These are phyloP conservation scores for Beauveria bassiana DNA, from an alignment of 2,329 filamentous ascomycete genomes.

Conservation along the genomic window DNA sequence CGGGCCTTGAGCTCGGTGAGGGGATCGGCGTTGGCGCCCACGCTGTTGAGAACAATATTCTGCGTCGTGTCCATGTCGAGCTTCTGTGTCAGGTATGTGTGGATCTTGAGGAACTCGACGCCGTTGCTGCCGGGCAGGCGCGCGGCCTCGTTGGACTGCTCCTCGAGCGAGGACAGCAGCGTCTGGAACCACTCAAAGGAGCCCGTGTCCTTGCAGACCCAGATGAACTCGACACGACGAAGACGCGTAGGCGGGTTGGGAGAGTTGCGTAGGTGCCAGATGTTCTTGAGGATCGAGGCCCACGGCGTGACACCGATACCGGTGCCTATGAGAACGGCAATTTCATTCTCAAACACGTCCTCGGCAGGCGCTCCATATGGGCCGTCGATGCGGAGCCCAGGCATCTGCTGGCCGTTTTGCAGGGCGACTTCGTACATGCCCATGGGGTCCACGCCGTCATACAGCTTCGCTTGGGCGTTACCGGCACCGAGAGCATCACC, in stretches of 20 bases:
- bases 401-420: slow-evolving; percentile 89
- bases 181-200: slow-evolving; percentile 99
- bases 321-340: slow-evolving; percentile 76
- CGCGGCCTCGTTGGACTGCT: slow-evolving; percentile 67
- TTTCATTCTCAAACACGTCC: slow-evolving; percentile 92
- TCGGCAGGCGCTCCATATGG: slow-evolving; percentile 96
- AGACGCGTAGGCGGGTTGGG: slow-evolving; percentile 86
- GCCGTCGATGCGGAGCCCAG: slow-evolving; percentile 79
- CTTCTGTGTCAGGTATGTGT: slow-evolving; percentile 93
- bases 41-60: slow-evolving; percentile 94
- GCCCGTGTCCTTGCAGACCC: slow-evolving; percentile 91
- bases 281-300: slow-evolving; percentile 89
- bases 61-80: slow-evolving; percentile 87
- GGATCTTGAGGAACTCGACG: slow-evolving; percentile 88
- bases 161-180: slow-evolving; percentile 81
- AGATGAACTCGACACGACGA: slow-evolving; percentile 95
- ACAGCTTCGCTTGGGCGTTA: slow-evolving; percentile 76
- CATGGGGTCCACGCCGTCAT: slow-evolving; percentile 82
- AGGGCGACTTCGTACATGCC: slow-evolving; percentile 98
- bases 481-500: slow-evolving; percentile 93
- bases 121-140: slow-evolving; percentile 59
- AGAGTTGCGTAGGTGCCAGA: slow-evolving; percentile 88
- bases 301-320: slow-evolving; percentile 84
- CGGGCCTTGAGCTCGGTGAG: slow-evolving; percentile 83
- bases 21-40: slow-evolving; percentile 80